A percentile compares a stretch with the other conserved stretches of the same genome.
Evolutionary conservation across 176 grass and related monocot genomes (phyloP).

Genomic region (Eragrostis nindensis): DNA sequence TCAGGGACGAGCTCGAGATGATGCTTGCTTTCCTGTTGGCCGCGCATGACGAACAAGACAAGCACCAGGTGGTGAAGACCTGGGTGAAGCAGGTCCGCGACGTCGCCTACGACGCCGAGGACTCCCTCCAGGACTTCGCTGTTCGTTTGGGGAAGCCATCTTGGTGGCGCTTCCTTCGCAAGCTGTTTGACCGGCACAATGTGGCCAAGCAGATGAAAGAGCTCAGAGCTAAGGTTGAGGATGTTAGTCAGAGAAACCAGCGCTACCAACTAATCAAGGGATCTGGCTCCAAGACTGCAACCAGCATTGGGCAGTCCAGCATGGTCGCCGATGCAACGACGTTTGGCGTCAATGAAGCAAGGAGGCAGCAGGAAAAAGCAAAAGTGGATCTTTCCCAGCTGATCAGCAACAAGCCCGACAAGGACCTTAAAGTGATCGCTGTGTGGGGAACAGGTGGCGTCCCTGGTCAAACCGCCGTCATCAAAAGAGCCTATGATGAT

Average conservation of each 20-base stretch:
- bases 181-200: not conserved
- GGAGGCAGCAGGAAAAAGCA: not conserved
- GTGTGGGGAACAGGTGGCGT: slow-evolving; percentile 13
- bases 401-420: not conserved
- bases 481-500: not conserved
- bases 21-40: slow-evolving; percentile 29
- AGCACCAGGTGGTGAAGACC: not conserved
- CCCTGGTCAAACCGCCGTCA: not conserved
- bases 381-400: not conserved
- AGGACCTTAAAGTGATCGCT: not conserved
- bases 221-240: not conserved
- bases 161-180: not conserved
- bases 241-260: slow-evolving; percentile 22
- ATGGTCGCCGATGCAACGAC: not conserved
- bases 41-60: not conserved
- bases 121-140: slow-evolving; percentile 6
- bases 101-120: slow-evolving; percentile 43
- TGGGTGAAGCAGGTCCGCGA: slow-evolving; percentile 46
- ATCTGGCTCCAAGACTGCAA: not conserved
- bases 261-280: not conserved
- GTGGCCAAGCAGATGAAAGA: not conserved
- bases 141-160: not conserved
- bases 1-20: slow-evolving; percentile 41
- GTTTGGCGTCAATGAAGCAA: too few relatives aligned
- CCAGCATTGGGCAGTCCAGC: not conserved